Conservation (phyloP, 129 eudicot species). For the Saposhnikovia divaricata region DNA sequence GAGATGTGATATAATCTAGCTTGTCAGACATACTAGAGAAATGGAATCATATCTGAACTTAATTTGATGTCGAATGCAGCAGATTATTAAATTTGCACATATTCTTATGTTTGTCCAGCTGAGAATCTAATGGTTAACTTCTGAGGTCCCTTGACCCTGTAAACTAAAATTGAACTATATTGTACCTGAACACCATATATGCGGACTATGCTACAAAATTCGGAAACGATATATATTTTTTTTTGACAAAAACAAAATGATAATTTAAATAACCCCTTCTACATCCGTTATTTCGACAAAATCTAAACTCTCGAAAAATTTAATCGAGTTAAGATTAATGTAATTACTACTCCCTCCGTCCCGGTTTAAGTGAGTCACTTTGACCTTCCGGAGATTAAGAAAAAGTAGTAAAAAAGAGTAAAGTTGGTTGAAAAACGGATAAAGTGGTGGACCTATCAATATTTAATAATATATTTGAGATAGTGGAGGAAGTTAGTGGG, state of each 20-base stretch:
- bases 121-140: neutral
- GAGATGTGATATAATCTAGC: neutral
- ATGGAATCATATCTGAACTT: constrained; percentile 2
- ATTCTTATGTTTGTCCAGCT: neutral
- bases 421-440: too few relatives aligned
- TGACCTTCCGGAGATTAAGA: too few relatives aligned
- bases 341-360: too few relatives aligned
- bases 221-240: neutral
- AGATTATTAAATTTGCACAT: neutral
- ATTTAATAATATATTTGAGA: too few relatives aligned
- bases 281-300: too few relatives aligned
- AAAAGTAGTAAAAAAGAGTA: too few relatives aligned
- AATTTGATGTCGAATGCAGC: neutral
- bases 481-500: too few relatives aligned
- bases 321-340: neutral
- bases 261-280: too few relatives aligned
- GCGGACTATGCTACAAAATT: too few relatives aligned
- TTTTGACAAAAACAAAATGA: too few relatives aligned
- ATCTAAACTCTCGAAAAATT: neutral
- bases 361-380: too few relatives aligned
- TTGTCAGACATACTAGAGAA: neutral
- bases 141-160: neutral
- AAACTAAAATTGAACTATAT: neutral
- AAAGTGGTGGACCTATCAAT: too few relatives aligned
- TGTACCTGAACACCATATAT: neutral